Base-by-base conservation (phyloP, 2,329 filamentous ascomycete genomes). In the Monosporascus sp. region DNA sequence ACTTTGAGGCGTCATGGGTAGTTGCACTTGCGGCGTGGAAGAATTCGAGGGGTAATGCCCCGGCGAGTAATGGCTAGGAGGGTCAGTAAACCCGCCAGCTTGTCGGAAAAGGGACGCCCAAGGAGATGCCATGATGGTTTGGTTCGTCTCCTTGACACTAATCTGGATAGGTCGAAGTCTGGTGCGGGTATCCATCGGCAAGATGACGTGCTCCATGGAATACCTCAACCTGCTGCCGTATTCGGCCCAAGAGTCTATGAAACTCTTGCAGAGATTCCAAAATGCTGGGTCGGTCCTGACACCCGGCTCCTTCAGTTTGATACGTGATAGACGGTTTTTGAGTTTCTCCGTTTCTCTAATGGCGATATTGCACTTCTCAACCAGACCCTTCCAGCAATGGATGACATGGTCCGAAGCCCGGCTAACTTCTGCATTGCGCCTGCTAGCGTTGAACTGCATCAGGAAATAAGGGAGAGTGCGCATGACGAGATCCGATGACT, bases 1-100 rank as follows among this genome's bases (percentile, higher is more conserved):
- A 62, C 89, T 94, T 57, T 96, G 81, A 7, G 93, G 92, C 1
- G 92, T 97, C 64, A 94, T 90, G 8, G 92, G 91, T 38, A 91
- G 61, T 50, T 72, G 71, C 38, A 67, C 57, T 49, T 63, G 67
- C 9, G 66, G 57, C 41, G 63, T 59, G 31, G 66, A 65, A 11
- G 69, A 68, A 47, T 63, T 68, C 22, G 63, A 61, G 18, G 66
- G 54, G 51, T 67, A 67, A 57, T 75, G 65, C 51, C 67, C 64
- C 25, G 60, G 72, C 54, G 64, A 64, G 49, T 62, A 65, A 39
- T 64, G 60, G 49, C 50, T 61, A 11, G 56, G 22, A 2, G 49
- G 43, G 22, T 67, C 64, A 15, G 52, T 57, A 27, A 59, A 57
- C 46, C 64, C 59, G n/a, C 60, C 64, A 15, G 63, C 60, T 35